Conservation (phyloP, 2,329 filamentous ascomycete species). For the Trichoderma harzianum region DNA sequence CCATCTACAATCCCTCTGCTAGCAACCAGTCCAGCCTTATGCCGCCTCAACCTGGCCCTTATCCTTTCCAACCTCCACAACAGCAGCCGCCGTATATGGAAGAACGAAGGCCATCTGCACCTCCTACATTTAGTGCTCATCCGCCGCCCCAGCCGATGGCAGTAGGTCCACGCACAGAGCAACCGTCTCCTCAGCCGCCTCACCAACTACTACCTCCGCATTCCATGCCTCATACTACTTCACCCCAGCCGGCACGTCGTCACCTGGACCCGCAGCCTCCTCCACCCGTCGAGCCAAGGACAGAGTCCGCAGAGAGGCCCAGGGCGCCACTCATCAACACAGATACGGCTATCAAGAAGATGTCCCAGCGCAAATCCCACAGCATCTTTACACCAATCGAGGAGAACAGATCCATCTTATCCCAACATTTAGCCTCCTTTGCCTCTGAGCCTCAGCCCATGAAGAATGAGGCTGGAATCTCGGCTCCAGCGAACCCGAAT, state of each 20-base stretch:
- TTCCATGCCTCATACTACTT: constrained; percentile 47
- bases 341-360: constrained; percentile 53
- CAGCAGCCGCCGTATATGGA: constrained; percentile 67
- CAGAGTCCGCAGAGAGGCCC: constrained; percentile 47
- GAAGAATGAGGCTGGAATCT: constrained; percentile 36
- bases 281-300: constrained; percentile 48
- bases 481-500: constrained; percentile 39
- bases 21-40: constrained; percentile 36
- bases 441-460: constrained; percentile 48
- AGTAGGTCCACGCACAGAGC: constrained; percentile 48
- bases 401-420: constrained; percentile 82
- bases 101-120: constrained; percentile 71
- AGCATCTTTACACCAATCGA: constrained; percentile 98
- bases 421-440: constrained; percentile 73
- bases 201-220: constrained; percentile 50
- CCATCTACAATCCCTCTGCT: constrained; percentile 69
- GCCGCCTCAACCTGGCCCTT: constrained; percentile 40
- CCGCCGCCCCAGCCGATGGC: constrained; percentile 48
- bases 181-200: constrained; percentile 57
- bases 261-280: constrained; percentile 50
- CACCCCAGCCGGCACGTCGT: constrained; percentile 42
- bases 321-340: constrained; percentile 49
- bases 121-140: constrained; percentile 61
- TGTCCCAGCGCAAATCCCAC: constrained; percentile 75
- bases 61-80: constrained; percentile 32